Evolutionary conservation across 2,329 filamentous ascomycete genomes (phyloP).

Genomic region (Drechslerella coelobrocha): DNA sequence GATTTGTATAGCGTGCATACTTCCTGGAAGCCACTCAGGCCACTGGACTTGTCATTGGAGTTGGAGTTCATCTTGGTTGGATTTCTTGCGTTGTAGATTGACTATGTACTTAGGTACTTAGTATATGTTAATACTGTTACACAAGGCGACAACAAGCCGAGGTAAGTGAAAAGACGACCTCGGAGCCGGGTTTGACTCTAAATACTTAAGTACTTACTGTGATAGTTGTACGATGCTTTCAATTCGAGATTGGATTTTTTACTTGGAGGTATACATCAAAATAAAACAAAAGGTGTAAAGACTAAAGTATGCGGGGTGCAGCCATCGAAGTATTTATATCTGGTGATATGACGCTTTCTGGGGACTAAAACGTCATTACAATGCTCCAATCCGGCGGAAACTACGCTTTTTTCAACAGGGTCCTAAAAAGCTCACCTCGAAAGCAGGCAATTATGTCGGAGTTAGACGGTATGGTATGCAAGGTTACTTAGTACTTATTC

Average conservation of each 20-base stretch:
- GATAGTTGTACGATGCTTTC: neutral
- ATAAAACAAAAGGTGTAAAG: neutral
- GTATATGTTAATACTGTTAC: neutral
- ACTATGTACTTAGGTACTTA: neutral
- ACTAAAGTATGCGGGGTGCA: too few relatives aligned
- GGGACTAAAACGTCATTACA: conserved; percentile 32
- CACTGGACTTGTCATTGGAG: conserved; percentile 23
- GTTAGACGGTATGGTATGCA: neutral
- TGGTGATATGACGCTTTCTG: neutral
- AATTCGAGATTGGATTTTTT: too few relatives aligned
- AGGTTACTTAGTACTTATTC: conserved; percentile 2
- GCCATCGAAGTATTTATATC: conserved; percentile 48
- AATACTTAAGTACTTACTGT: neutral
- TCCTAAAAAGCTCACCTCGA: neutral
- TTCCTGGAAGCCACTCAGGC: conserved; percentile 32
- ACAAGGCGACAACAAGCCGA: too few relatives aligned
- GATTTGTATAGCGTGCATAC: neutral
- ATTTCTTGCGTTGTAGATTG: conserved; percentile 7
- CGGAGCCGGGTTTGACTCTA: too few relatives aligned
- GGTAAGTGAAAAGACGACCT: too few relatives aligned
- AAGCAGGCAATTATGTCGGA: neutral
- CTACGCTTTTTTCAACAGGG: neutral
- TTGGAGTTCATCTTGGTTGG: conserved; percentile 36
- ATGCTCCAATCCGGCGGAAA: conserved; percentile 16
- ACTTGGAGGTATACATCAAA: too few relatives aligned